Conservation (phyloP, 192 early-diverging fungal species). For the Podila horticola region DNA sequence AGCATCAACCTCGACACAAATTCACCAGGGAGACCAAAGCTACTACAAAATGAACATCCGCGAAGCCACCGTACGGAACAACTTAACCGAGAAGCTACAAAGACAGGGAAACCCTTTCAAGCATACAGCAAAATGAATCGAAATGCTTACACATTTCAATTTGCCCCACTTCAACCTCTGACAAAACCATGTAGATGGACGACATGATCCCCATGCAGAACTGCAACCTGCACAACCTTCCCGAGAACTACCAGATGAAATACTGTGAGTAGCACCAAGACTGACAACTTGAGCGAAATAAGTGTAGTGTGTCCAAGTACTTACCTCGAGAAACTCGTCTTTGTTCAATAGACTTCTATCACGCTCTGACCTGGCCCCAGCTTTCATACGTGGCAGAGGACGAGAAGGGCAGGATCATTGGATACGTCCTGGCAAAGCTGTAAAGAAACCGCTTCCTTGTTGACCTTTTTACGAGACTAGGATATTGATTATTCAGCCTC, state of each 20-base stretch:
- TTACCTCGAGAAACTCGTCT: not conserved
- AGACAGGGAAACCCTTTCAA: too few relatives aligned
- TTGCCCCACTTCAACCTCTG: not conserved
- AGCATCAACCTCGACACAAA: not conserved
- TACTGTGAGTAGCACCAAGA: conserved; percentile 74
- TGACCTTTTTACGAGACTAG: not conserved
- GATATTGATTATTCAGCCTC: not conserved
- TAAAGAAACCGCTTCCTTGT: conserved; percentile 41
- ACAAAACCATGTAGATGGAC: conserved; percentile 64
- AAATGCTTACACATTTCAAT: not conserved
- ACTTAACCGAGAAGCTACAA: not conserved
- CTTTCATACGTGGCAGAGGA: conserved; percentile 96
- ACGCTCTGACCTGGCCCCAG: conserved; percentile 87
- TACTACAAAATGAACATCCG: conserved; percentile 71
- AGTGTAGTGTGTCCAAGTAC: not conserved
- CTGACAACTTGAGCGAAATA: not conserved
- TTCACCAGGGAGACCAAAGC: not conserved
- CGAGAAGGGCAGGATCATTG: conserved; percentile 90
- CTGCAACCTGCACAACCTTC: conserved; percentile 96
- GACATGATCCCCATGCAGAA: conserved; percentile 95
- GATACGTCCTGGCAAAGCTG: conserved; percentile 99
- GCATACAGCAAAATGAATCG: not conserved
- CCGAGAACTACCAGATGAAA: conserved; percentile 99
- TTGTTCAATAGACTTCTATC: conserved; percentile 73
- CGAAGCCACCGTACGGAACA: conserved; percentile 68